A percentile compares a stretch with the other conserved stretches of the same genome.
Conservation (phyloP, 192 early-diverging fungal species). For the Dispira simplex region DNA sequence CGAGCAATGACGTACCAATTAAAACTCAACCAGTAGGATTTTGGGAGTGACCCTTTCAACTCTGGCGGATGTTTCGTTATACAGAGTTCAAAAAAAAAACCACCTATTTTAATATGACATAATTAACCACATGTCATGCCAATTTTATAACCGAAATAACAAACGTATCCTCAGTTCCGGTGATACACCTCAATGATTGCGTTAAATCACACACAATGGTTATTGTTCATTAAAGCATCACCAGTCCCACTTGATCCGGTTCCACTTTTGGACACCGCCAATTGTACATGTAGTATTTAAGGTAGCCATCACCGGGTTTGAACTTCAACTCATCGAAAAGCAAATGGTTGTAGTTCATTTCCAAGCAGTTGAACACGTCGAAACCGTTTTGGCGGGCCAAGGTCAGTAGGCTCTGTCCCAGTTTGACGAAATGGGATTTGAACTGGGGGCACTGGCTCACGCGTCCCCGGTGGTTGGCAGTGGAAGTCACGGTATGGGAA, state of each 20-base stretch:
- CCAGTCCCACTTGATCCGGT: slow-evolving; percentile 62
- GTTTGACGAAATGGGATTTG: slow-evolving; percentile 30
- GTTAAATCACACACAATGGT: too few species aligned
- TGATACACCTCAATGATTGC: too few species aligned
- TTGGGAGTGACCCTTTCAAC: too few species aligned
- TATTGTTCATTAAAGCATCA: slow-evolving; percentile 53
- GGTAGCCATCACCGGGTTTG: slow-evolving; percentile 80
- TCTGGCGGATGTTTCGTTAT: too few species aligned
- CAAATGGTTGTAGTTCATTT: slow-evolving; percentile 77
- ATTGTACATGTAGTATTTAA: slow-evolving; percentile 97
- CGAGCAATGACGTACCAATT: too few species aligned
- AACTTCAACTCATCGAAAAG: slow-evolving; percentile 79
- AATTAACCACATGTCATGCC: too few species aligned
- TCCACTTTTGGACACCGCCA: slow-evolving; percentile 62
- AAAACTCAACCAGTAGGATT: too few species aligned
- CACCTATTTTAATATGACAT: too few species aligned
- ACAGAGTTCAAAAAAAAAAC: too few species aligned
- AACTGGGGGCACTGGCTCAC: slow-evolving; percentile 17
- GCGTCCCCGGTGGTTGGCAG: slow-evolving; percentile 13
- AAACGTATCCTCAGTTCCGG: too few species aligned
- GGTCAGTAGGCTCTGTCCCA: slow-evolving; percentile 73
- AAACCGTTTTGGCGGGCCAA: slow-evolving; percentile 50
- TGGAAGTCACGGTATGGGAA: slow-evolving; percentile 23
- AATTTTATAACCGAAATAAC: too few species aligned
- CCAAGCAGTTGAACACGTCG: slow-evolving; percentile 93